These are phyloP conservation scores for Candida tropicalis DNA, from an alignment of 1,139 yeast species.

Conservation along the genomic window DNA sequence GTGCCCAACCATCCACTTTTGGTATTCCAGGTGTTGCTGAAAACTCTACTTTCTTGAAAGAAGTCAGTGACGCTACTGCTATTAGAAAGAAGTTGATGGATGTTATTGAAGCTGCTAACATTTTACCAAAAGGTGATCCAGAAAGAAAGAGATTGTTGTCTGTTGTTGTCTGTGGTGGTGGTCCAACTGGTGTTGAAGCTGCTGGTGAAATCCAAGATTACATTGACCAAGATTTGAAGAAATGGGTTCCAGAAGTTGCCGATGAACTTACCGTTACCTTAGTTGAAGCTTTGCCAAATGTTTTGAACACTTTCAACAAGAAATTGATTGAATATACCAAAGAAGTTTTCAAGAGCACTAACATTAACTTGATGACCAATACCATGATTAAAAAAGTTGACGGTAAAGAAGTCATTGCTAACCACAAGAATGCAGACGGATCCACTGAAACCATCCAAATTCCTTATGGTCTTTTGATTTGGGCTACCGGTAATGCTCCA, in stretches of 20 bases:
- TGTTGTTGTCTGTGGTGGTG: conserved; percentile 92
- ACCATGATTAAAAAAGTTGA: conserved; percentile 89
- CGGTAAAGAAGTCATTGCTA: conserved; percentile 67
- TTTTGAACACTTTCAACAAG: conserved; percentile 83
- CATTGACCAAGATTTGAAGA: conserved; percentile 84
- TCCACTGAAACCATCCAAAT: conserved; percentile 57
- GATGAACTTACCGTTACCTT: conserved; percentile 80
- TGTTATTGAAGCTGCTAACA: conserved; percentile 80
- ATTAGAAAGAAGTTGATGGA: conserved; percentile 79
- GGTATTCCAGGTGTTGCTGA: conserved; percentile 94
- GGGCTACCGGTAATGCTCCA: conserved; percentile 98
- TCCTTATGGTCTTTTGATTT: conserved; percentile 87
- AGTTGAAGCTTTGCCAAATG: conserved; percentile 91
- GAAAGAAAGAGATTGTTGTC: conserved; percentile 81
- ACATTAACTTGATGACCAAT: conserved; percentile 75
- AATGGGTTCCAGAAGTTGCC: conserved; percentile 88
- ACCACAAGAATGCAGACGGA: conserved; percentile 51
- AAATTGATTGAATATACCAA: conserved; percentile 84
- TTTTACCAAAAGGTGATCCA: conserved; percentile 70
- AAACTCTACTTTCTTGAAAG: conserved; percentile 83
- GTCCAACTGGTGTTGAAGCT: conserved; percentile 96
- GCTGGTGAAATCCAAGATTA: conserved; percentile 96
- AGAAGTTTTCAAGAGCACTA: conserved; percentile 76
- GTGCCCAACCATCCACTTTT: conserved; percentile 90
- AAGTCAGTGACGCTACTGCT: conserved; percentile 77